A percentile compares a stretch with the other conserved stretches of the same genome.
phyloP scores from a whole-genome alignment of 2,329 filamentous ascomycete species.

The Coniochaeta sp. region DNA sequence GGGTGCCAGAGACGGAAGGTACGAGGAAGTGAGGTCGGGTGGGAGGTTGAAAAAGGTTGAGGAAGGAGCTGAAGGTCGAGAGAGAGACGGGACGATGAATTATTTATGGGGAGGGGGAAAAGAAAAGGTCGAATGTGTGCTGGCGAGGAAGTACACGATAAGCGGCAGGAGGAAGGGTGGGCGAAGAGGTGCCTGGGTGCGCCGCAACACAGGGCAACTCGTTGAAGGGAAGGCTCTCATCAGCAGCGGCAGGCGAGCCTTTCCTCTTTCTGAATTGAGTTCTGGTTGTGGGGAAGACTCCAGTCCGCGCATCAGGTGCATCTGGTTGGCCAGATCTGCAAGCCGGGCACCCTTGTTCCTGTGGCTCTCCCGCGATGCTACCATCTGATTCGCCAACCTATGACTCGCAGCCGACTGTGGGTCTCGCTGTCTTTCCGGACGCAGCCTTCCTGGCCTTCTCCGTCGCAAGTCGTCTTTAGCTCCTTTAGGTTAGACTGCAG shows the following conservation, averaged over 20 bases:
- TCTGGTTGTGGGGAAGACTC: slow-evolving; percentile 1
- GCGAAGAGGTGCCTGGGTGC: neutral
- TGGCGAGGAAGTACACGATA: slow-evolving; percentile 1
- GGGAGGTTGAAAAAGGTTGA: neutral
- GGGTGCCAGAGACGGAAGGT: neutral
- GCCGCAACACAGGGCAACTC: neutral
- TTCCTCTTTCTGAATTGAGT: neutral
- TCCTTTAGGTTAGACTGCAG: neutral
- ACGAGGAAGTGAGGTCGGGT: neutral
- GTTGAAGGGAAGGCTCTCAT: no score
- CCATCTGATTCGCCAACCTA: neutral
- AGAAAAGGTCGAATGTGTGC: neutral
- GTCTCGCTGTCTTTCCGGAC: neutral
- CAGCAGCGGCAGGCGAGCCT: neutral
- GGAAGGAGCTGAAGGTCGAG: neutral
- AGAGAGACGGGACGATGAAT: neutral
- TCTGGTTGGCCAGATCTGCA: slow-evolving; percentile 1
- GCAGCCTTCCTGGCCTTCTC: neutral
- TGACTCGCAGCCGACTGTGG: slow-evolving; percentile 1
- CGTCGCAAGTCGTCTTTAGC: neutral
- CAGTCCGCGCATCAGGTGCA: neutral
- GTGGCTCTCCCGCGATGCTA: neutral
- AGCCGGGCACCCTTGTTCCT: neutral
- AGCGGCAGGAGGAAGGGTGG: slow-evolving; percentile 1
- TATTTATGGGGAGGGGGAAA: neutral